Evolutionary conservation across 371 early-diverging fungal species (phyloP), one percentile per base, ranked within the genome.

Genomic region (Apophysomyces ossiformis): DNA sequence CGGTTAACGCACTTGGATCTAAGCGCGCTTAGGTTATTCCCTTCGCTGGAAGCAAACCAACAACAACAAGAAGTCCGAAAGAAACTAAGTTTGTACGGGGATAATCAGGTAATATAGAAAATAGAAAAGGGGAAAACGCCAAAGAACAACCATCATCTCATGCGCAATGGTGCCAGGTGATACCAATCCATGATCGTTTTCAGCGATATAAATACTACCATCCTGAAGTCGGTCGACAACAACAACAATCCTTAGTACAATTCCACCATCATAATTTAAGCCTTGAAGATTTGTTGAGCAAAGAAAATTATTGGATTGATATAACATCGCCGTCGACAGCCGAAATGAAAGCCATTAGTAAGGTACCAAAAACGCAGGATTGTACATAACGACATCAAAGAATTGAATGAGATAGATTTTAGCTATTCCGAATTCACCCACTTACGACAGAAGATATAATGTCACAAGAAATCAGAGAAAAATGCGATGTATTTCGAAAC

Each of bases 371-470:
- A 70, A 47, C n/a, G 47, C 7, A 18, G 21, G 21, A 8, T 6
- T 9, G 41, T 39, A 61, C 39, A 16, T 38, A 45, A 26, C 32
- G 3, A 63, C 15, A 63, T 44, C 46, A 18, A 47, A 37, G 26
- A 13, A 37, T 16, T 44, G n/a, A 15, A 18, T 8, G 5, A 39
- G 43, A n/a, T 37, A 12, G 21, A 7, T 13, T 38, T 15, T 61
- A 79, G 85, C 71, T 87, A 15, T 89, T 87, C 63, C 71, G 83
- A 35, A 83, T 89, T 16, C 89, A 96, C 71, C 95, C 97, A 21
- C 76, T 96, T 9, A 96, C 95, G 1, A 86, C 86, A n/a, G 96
- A 97, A 74, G 96, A 96, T 65, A 93, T 96, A 54, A 77, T 91
- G 74, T 88, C 89, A 26, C 89, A 95, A 63, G 96, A 96, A 64